phyloP scores from a whole-genome alignment of 495 filamentous ascomycete genomes.

The Bathelium albidoporum region DNA sequence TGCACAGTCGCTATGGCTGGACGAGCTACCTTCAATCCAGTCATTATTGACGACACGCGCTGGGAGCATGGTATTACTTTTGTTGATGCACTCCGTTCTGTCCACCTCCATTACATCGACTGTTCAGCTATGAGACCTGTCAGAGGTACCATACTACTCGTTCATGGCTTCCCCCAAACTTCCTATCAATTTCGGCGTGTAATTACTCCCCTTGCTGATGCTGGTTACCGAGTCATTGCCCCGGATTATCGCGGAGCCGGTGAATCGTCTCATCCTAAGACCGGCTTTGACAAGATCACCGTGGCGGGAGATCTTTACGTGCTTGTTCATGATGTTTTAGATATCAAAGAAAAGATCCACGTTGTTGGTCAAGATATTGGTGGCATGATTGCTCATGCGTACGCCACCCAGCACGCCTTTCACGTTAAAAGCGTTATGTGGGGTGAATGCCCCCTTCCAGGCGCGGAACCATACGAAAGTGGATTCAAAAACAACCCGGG shows the following conservation, averaged over 20 bases:
- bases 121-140: neutral
- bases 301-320: slow-evolving; percentile 30
- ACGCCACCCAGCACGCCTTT: slow-evolving; percentile 26
- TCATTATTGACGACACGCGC: neutral
- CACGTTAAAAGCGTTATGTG: slow-evolving; percentile 31
- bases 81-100: neutral
- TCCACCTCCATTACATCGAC: slow-evolving; percentile 11
- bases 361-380: slow-evolving; percentile 41
- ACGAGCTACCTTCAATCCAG: neutral
- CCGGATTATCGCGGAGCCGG: slow-evolving; percentile 41
- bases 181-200: slow-evolving; percentile 38
- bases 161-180: slow-evolving; percentile 38
- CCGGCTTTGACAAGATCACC: slow-evolving; percentile 31
- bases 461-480: slow-evolving; percentile 24
- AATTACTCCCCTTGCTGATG: slow-evolving; percentile 30
- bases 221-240: slow-evolving; percentile 34
- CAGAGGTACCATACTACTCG: slow-evolving; percentile 25
- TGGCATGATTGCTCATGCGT: slow-evolving; percentile 37
- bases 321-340: slow-evolving; percentile 22
- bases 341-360: slow-evolving; percentile 32
- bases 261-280: slow-evolving; percentile 29
- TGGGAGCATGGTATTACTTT: neutral
- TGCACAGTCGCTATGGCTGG: neutral
- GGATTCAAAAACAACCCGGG: slow-evolving; percentile 10
- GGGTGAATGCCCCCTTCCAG: slow-evolving; percentile 40